These are phyloP conservation scores for Penicillium brevicompactum DNA, from an alignment of 2,329 filamentous ascomycete species.

Conservation along the genomic window DNA sequence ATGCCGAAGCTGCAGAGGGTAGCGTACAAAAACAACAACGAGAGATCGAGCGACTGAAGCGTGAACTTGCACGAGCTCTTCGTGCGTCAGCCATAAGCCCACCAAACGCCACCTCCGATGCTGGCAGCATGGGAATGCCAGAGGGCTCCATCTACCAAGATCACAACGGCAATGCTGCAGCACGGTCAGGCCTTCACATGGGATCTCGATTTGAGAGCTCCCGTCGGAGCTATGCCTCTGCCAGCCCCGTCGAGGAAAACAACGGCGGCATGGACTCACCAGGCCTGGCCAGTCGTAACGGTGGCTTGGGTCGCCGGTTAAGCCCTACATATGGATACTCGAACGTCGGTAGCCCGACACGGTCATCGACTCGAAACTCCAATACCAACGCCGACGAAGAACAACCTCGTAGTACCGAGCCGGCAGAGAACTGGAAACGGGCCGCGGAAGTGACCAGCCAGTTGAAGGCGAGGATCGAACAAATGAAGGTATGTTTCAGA, in stretches of 20 bases:
- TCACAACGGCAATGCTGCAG: constrained; percentile 28
- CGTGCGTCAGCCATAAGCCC: constrained; percentile 44
- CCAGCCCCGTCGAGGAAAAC: constrained; percentile 72
- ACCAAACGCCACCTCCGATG: constrained; percentile 47
- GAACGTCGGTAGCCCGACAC: constrained; percentile 41
- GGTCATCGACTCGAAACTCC: constrained; percentile 37
- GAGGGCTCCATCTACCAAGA: constrained; percentile 55
- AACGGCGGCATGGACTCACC: constrained; percentile 54
- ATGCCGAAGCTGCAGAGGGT: constrained; percentile 85
- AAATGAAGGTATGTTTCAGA: constrained; percentile 76
- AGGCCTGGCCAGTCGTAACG: constrained; percentile 32
- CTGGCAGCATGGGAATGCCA: constrained; percentile 53
- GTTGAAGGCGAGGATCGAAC: constrained; percentile 93
- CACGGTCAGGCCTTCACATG: constrained; percentile 39
- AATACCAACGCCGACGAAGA: constrained; percentile 36
- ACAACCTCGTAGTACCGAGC: constrained; percentile 48
- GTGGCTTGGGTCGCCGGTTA: constrained; percentile 41
- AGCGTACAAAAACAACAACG: constrained; percentile 80
- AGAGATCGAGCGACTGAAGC: constrained; percentile 91
- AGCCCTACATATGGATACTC: constrained; percentile 46
- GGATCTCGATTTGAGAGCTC: constrained; percentile 43
- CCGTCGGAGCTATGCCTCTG: constrained; percentile 44
- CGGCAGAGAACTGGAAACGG: constrained; percentile 91
- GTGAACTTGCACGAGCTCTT: constrained; percentile 65
- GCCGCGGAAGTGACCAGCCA: constrained; percentile 98